These are phyloP conservation scores for Camellia lanceoleosa DNA, from an alignment of 148 eudicot species.

Conservation along the genomic window DNA sequence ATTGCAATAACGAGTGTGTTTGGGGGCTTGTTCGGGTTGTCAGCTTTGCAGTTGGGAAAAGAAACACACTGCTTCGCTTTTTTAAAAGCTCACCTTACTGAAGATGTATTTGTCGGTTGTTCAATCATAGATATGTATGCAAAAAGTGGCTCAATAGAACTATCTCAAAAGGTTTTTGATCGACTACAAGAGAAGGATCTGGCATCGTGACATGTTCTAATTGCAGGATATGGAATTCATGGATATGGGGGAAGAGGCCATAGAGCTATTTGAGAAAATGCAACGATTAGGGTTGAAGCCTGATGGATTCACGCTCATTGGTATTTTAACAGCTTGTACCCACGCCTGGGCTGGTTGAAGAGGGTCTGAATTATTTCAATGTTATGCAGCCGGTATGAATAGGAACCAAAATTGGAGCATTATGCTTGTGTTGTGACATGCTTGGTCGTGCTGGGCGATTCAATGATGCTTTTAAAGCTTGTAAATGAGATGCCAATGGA, in stretches of 20 bases:
- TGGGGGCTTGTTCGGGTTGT: slow-evolving; percentile 58
- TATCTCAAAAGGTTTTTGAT: slow-evolving; percentile 47
- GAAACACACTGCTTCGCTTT: slow-evolving; percentile 62
- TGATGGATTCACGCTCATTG: slow-evolving; percentile 43
- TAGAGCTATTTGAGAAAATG: slow-evolving; percentile 47
- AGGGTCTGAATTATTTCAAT: slow-evolving; percentile 48
- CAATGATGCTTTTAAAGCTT: slow-evolving; percentile 47
- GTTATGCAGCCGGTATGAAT: slow-evolving; percentile 47
- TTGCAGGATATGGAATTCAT: slow-evolving; percentile 66
- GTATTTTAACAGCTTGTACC: slow-evolving; percentile 49
- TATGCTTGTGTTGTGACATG: slow-evolving; percentile 67
- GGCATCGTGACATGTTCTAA: slow-evolving; percentile 50
- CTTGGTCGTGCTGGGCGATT: slow-evolving; percentile 60
- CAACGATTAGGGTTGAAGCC: slow-evolving; percentile 41
- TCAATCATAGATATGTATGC: slow-evolving; percentile 69
- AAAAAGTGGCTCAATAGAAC: slow-evolving; percentile 52
- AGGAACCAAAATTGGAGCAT: slow-evolving; percentile 59
- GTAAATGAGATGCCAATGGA: slow-evolving; percentile 45
- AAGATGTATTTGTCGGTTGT: slow-evolving; percentile 38
- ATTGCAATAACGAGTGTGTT: slow-evolving; percentile 44
- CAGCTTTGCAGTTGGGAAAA: slow-evolving; percentile 48
- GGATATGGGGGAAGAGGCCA: slow-evolving; percentile 50
- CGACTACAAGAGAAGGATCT: slow-evolving; percentile 27
- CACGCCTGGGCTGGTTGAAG: slow-evolving; percentile 52
- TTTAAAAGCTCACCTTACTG: slow-evolving; percentile 36